Conservation (phyloP, 306 rosid species). For the Ceratonia siliqua region DNA sequence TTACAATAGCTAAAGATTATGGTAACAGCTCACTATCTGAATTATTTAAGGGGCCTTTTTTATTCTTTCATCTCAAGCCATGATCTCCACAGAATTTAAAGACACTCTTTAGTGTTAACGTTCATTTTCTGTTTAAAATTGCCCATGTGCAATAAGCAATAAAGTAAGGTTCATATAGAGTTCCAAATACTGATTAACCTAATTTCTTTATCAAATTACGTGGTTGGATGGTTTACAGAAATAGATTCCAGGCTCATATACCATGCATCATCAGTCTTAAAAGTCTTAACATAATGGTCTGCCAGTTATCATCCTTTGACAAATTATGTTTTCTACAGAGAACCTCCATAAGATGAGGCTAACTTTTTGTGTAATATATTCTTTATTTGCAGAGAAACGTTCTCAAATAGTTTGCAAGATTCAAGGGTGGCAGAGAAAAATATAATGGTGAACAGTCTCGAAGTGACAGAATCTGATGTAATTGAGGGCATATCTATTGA, state of each 20-base stretch:
- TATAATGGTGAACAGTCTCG: slow-evolving; percentile 35
- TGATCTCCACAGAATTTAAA: slow-evolving; percentile 10
- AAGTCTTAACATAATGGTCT: slow-evolving; percentile 19
- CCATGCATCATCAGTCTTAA: no score
- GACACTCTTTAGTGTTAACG: slow-evolving; percentile 5
- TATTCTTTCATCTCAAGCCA: slow-evolving; percentile 9
- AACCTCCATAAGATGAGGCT: slow-evolving; percentile 6
- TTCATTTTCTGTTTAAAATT: slow-evolving; percentile 10
- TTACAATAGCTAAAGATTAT: slow-evolving; percentile 19
- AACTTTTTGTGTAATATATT: slow-evolving; percentile 25
- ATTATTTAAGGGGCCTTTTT: slow-evolving; percentile 5
- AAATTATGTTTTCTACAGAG: slow-evolving; percentile 7
- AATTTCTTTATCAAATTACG: slow-evolving; percentile 9
- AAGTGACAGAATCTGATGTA: slow-evolving; percentile 29
- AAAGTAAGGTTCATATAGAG: slow-evolving; percentile 18
- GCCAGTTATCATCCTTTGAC: slow-evolving; percentile 9
- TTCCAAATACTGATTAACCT: slow-evolving; percentile 18
- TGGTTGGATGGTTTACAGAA: slow-evolving; percentile 31
- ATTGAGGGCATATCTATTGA: slow-evolving; percentile 30
- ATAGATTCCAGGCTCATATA: slow-evolving; percentile 14
- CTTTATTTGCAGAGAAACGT: slow-evolving; percentile 40
- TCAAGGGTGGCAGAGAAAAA: slow-evolving; percentile 33
- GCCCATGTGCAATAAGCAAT: slow-evolving; percentile 11
- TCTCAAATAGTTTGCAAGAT: slow-evolving; percentile 41
- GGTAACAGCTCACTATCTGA: slow-evolving; percentile 18